A percentile compares a stretch with the other conserved stretches of the same genome.
phyloP scores from a whole-genome alignment of 202 grass and related monocot species.

The Hordeum pubiflorum region DNA sequence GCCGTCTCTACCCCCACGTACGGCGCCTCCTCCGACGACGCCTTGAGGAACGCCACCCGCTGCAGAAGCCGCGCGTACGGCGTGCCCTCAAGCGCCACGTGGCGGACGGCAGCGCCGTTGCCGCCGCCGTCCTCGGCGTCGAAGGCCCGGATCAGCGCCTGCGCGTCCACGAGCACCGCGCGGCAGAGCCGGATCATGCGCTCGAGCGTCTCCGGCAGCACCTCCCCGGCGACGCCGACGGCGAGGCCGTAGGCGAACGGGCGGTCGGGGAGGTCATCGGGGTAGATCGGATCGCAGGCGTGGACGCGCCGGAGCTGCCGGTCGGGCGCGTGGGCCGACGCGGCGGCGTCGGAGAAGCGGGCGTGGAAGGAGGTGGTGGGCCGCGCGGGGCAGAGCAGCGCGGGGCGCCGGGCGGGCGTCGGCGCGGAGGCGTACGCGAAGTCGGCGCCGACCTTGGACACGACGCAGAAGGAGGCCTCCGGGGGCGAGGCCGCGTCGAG shows the following conservation, averaged over 20 bases:
- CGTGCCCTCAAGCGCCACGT: slow-evolving; percentile 46
- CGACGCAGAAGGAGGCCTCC: slow-evolving; percentile 24
- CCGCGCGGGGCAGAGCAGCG: slow-evolving; percentile 34
- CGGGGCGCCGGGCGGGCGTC: slow-evolving; percentile 27
- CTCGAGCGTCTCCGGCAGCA: slow-evolving; percentile 62
- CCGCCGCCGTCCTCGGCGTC: slow-evolving; percentile 17
- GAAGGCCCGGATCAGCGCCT: slow-evolving; percentile 88
- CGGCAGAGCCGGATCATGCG: slow-evolving; percentile 62
- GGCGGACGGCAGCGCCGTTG: slow-evolving; percentile 39
- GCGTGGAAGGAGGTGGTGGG: slow-evolving; percentile 81
- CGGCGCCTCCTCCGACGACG: slow-evolving; percentile 81
- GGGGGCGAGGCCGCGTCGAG: slow-evolving; percentile 60
- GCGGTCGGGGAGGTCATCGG: slow-evolving; percentile 51
- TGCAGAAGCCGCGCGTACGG: slow-evolving; percentile 51
- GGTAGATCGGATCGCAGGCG: slow-evolving; percentile 65
- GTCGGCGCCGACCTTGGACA: slow-evolving; percentile 76
- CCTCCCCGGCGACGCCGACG: slow-evolving; percentile 72
- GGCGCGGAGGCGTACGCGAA: slow-evolving; percentile 57
- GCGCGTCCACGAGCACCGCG: slow-evolving; percentile 79
- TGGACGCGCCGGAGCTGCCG: slow-evolving; percentile 59
- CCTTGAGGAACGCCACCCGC: slow-evolving; percentile 68
- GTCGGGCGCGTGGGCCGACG: slow-evolving; percentile 49
- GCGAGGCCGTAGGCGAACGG: slow-evolving; percentile 70
- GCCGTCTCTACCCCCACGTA: slow-evolving; percentile 61
- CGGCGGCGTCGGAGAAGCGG: slow-evolving; percentile 41